Evolutionary conservation across 495 filamentous ascomycete genomes (phyloP).

Genomic region (Daldinia caldariorum): DNA sequence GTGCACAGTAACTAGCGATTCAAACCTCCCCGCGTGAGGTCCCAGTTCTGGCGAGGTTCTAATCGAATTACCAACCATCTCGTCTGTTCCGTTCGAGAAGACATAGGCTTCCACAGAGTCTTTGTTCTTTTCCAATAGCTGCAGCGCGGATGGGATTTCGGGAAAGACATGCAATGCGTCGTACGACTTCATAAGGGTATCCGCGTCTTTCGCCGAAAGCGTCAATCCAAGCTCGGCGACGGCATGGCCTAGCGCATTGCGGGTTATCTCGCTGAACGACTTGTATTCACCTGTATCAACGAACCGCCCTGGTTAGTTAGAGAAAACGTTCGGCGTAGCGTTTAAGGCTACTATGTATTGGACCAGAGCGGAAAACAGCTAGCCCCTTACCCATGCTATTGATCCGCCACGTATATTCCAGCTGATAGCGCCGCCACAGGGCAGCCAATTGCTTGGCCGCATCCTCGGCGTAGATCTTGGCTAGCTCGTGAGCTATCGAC

Average conservation of each 20-base stretch:
- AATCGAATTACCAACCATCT: conserved; percentile 72
- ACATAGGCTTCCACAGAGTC: conserved; percentile 63
- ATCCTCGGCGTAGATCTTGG: conserved; percentile 62
- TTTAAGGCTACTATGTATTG: too few relatives aligned
- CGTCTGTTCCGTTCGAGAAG: conserved; percentile 78
- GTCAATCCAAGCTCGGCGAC: conserved; percentile 62
- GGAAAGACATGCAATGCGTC: conserved; percentile 74
- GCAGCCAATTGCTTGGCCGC: conserved; percentile 65
- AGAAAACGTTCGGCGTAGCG: background rate
- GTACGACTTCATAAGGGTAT: conserved; percentile 71
- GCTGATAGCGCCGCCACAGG: conserved; percentile 65
- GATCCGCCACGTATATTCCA: conserved; percentile 85
- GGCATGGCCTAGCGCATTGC: conserved; percentile 70
- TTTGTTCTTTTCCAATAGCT: conserved; percentile 51
- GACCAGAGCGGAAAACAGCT: background rate
- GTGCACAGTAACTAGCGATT: conserved; percentile 70
- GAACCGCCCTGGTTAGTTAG: conserved; percentile 32
- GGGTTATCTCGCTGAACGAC: conserved; percentile 72
- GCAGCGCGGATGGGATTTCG: conserved; percentile 67
- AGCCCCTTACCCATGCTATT: conserved; percentile 75
- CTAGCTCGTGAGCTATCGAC: conserved; percentile 67
- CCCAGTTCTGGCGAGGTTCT: conserved; percentile 64
- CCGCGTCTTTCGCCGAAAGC: conserved; percentile 55
- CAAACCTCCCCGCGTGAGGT: conserved; percentile 57
- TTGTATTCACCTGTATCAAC: conserved; percentile 63